Base-by-base conservation (phyloP, 805 yeast genomes). In the Dipodascopsis uninucleata region DNA sequence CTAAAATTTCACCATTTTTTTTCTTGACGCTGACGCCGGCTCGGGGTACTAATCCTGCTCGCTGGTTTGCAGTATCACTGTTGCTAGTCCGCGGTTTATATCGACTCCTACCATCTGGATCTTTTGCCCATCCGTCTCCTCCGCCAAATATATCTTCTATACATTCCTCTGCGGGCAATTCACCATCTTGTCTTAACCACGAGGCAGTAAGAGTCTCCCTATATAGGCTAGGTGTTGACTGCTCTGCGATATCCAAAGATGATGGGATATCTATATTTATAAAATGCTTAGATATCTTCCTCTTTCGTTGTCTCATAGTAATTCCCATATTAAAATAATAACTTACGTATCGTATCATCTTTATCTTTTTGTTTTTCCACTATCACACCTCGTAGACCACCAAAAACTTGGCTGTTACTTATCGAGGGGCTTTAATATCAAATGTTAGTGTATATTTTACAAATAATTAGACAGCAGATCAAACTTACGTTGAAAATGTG, bases 141-240 rank as follows among this genome's bases (percentile, higher is more conserved):
- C 85, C 83, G 23, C 75, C 72, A 45, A 85, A 74, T 2, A 89
- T 82, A 62, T 86, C 94, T 25, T 79, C 78, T 8, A 88, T 72
- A 51, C 89, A 77, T 46, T 81, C 85, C 39, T 74, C 73, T 0
- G 96, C 90, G 9, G 31, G 65, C 47, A 36, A 55, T 47, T 29
- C 64, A 24, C 36, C 62, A 42, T 28, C 55, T 48, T 29, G 58
- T 5, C 43, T 38, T 47, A 49, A 55, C 54, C 57, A 53, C 9
- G 48, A 39, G 9, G 52, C 52, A 7, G 48, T 39, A 14, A 53
- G 41, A 7, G 55, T 46, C 22, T 42, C 43, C 12, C 56, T 45
- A 22, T 53, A 53, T 21, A 53, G 38, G 21, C 47, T 39, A 8
- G 53, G 53, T 5, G 44, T 29, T 8, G 43, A 12, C n/a, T 38